A percentile compares a stretch with the other conserved stretches of the same genome.
Evolutionary conservation across 176 grass and related monocot genomes (phyloP).

Genomic region (Raddia guianensis): DNA sequence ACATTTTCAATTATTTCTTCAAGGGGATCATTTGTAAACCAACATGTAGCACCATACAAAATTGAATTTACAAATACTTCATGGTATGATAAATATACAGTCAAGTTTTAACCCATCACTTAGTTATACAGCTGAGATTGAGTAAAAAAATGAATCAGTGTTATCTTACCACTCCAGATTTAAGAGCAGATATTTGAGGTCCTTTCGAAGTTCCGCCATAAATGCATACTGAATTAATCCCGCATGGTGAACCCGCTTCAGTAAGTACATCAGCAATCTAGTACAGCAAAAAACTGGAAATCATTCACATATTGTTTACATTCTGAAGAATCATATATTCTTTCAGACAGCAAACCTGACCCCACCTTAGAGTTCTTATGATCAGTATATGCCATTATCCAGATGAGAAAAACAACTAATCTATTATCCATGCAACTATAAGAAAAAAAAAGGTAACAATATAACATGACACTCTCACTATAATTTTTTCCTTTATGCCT

Average conservation of each 20-base stretch:
- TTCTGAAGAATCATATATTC: background rate
- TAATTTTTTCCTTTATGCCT: background rate
- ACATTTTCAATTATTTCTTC: background rate
- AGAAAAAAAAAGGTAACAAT: background rate
- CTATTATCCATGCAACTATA: conserved; percentile 13
- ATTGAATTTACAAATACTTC: background rate
- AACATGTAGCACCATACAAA: background rate
- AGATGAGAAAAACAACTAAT: background rate
- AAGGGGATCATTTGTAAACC: background rate
- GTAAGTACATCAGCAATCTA: conserved; percentile 89
- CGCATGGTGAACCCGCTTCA: conserved; percentile 78
- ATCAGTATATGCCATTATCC: conserved; percentile 20
- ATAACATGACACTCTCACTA: background rate
- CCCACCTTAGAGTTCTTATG: conserved; percentile 16
- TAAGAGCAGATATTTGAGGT: conserved; percentile 91
- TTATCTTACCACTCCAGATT: conserved; percentile 92
- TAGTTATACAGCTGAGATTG: background rate
- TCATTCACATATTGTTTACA: conserved; percentile 23
- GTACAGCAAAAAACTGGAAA: conserved; percentile 33
- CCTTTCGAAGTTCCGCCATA: conserved; percentile 97
- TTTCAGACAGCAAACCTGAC: background rate
- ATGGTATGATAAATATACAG: conserved; percentile 8
- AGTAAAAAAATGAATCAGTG: conserved; percentile 14
- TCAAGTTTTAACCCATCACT: background rate
- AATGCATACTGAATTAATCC: conserved; percentile 84